Evolutionary conservation across 2,329 filamentous ascomycete genomes (phyloP), one percentile per base, ranked within the genome.

Genomic region (Pseudocercospora musae): DNA sequence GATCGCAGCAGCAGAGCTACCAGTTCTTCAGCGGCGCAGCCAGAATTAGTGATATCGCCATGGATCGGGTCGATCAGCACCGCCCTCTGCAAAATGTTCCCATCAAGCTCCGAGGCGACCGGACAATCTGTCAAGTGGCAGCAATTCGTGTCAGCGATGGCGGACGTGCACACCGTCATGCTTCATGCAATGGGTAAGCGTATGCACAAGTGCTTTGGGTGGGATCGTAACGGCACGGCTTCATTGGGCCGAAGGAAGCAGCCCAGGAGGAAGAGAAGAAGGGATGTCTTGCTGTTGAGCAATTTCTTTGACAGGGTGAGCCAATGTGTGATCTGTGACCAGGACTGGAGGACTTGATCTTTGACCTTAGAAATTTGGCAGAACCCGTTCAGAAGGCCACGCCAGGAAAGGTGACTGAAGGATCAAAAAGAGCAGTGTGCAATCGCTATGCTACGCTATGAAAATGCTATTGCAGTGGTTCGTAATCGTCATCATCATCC

Each of bases 401-500:
- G 48, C 44, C 48, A 31, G 48, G 48, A 52, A 3, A 52, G 48
- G 25, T 11, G 48, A 29, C 11, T 15, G 23, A n/a, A 27, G 8
- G 25, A 27, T 9, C 25, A 25, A 52, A 52, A 29, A 52, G 44
- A 52, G 10, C 48, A 52, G 31, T 29, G 18, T 52, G 21, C 23
- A 15, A 52, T 29, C 11, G 21, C 15, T 52, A 29, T 52, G 48
- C 48, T 52, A 52, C 23, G 52, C 52, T 54, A 23, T 54, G 29
- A 20, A 54, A 57, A 56, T 25, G 55, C 64, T 68, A 72, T 62
- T 67, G 63, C 48, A 72, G 62, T 69, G 74, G 73, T 72, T 77
- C 77, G 68, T 75, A 75, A 62, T 69, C 67, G 50, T 80, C 77
- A 27, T 54, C 29, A 64, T 81, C 78, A 68, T 81, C 75, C 80